Evolutionary conservation across 306 rosid genomes (phyloP).

Genomic region (Malus orientalis): DNA sequence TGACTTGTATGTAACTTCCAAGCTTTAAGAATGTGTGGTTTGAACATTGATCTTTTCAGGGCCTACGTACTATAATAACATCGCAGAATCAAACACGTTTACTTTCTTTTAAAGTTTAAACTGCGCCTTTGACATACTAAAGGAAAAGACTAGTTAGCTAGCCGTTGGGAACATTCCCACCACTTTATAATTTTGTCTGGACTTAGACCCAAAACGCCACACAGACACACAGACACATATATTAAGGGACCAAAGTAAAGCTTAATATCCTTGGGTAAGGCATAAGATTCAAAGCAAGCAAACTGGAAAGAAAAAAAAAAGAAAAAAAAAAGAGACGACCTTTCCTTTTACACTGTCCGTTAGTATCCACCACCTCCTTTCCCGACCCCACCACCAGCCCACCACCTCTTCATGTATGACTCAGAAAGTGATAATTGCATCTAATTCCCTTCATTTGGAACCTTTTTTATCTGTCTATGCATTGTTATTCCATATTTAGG

Average conservation of each 20-base stretch:
- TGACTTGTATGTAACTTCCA: not conserved
- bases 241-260: slow-evolving; percentile 9
- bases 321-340: not conserved
- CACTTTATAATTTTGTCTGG: slow-evolving; percentile 45
- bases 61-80: not conserved
- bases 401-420: slow-evolving; percentile 4
- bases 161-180: slow-evolving; percentile 61
- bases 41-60: not conserved
- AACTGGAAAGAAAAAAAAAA: not conserved
- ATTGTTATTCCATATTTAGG: not conserved
- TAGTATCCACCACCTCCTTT: slow-evolving; percentile 15
- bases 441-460: not conserved
- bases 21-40: not conserved
- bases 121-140: not conserved
- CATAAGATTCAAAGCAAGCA: slow-evolving; percentile 53
- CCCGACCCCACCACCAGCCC: slow-evolving; percentile 7
- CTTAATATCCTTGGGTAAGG: slow-evolving; percentile 21
- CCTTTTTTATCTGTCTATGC: not conserved
- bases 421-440: slow-evolving; percentile 7
- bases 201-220: not conserved
- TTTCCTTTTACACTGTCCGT: slow-evolving; percentile 25
- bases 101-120: not conserved
- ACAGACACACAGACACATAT: not conserved
- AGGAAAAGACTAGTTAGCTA: slow-evolving; percentile 14
- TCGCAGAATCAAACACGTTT: slow-evolving; percentile 8